Evolutionary conservation across 805 yeast genomes (phyloP), one percentile per base, ranked within the genome.

Genomic region (Suhomyces kilbournensis): DNA sequence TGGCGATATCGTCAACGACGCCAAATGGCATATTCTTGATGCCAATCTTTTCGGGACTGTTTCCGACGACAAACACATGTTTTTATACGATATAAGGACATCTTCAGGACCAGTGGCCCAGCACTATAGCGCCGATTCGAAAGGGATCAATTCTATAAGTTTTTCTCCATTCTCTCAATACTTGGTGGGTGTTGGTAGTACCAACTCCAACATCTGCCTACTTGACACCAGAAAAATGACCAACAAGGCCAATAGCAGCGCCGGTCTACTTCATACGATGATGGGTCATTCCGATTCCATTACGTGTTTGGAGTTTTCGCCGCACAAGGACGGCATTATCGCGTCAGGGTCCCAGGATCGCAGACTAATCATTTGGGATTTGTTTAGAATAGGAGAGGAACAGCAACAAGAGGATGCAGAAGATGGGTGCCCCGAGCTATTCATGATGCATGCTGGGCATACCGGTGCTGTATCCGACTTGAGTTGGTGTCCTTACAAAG

Each of bases 401-500:
- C 96, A 89, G 66, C 78, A 78, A 12, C 91, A 84, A 58, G 97
- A 90, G 59, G 97, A 90, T 64, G 88, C 90, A 28, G 96, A 88
- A 57, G 97, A 90, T 62, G 97, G 96, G 39, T 87, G 87, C 25
- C 93, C 96, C 4, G 97, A 90, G 66, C 70, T 90, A 34, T 74
- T 90, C 60, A 87, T 90, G 91, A 87, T 90, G 85, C 97, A 90
- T 65, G 96, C 96, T 38, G 97, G 97, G 19, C 96, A 90, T 64
- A 85, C 91, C 17, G 86, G 90, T 15, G 77, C 86, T 5, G 85
- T 88, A 15, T 83, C 85, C 43, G 96, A 88, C 65, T 75, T 88
- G 58, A 79, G 84, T 32, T 84, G 89, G 77, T 86, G 84, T 62
- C 83, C 85, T 6, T 82, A 76, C 58, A 77, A 83, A 53, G 88